A percentile compares a stretch with the other conserved stretches of the same genome.
These are phyloP conservation scores for Pythium pyrilobum DNA, from an alignment of 352 stramenopile genomes.

Conservation along the genomic window DNA sequence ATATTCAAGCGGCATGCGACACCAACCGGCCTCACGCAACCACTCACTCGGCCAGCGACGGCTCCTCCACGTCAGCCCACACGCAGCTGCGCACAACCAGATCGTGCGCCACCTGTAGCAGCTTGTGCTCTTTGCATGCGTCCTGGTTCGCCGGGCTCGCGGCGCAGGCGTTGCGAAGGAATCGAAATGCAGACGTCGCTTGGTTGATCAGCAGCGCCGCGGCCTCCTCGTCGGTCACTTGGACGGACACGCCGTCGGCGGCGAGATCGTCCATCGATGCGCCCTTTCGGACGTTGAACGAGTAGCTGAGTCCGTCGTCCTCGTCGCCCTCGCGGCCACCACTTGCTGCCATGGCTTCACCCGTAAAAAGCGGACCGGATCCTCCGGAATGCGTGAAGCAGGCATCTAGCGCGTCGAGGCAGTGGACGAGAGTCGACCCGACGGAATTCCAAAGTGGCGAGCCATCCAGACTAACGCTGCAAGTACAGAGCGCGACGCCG, in stretches of 20 bases:
- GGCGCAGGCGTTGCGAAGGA: constrained; percentile 69
- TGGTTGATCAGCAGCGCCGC: constrained; percentile 10
- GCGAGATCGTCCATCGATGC: constrained; percentile 23
- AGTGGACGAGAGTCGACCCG: constrained; percentile 9
- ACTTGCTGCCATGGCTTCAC: not conserved
- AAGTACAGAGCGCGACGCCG: not conserved
- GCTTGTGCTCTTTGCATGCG: constrained; percentile 23
- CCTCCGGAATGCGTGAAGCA: constrained; percentile 10
- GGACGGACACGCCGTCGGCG: constrained; percentile 24
- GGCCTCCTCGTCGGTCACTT: constrained; percentile 18
- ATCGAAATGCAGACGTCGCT: constrained; percentile 49
- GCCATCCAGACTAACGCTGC: constrained; percentile 12
- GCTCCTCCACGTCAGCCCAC: constrained; percentile 62
- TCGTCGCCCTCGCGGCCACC: constrained; percentile 18
- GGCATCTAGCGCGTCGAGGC: constrained; percentile 7
- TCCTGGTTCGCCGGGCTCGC: constrained; percentile 43
- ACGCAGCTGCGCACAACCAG: constrained; percentile 33
- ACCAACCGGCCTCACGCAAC: not conserved
- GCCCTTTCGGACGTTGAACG: constrained; percentile 40
- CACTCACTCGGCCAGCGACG: constrained; percentile 34
- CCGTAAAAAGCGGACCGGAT: too few relatives aligned
- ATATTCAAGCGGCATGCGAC: too few relatives aligned
- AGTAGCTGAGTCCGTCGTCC: constrained; percentile 71
- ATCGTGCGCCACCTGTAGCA: constrained; percentile 29
- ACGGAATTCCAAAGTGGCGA: constrained; percentile 21